Conservation (phyloP, 345 rosid genomes). For the Arabidopsis arenosa region DNA sequence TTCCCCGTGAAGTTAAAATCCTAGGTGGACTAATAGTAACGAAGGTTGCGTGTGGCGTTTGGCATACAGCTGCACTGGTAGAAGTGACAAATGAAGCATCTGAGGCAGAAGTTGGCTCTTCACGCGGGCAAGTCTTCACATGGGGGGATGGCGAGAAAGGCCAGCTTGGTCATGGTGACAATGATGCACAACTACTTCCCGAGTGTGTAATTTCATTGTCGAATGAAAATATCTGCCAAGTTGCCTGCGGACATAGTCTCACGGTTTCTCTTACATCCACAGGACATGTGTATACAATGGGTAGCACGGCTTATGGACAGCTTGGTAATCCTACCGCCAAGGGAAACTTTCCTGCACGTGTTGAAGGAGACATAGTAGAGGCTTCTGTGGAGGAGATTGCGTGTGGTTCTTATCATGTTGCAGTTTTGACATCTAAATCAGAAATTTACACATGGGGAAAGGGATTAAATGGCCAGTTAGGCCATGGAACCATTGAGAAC, state of each 20-base stretch:
- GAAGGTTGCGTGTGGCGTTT: slow-evolving; percentile 84
- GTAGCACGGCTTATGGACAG: slow-evolving; percentile 74
- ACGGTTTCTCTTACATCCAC: slow-evolving; percentile 70
- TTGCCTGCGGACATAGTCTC: slow-evolving; percentile 74
- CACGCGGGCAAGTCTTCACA: slow-evolving; percentile 65
- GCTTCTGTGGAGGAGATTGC: slow-evolving; percentile 68
- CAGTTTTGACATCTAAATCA: slow-evolving; percentile 65
- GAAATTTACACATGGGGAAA: slow-evolving; percentile 91
- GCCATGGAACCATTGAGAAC: slow-evolving; percentile 75
- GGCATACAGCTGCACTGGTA: slow-evolving; percentile 93
- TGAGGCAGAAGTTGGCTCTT: slow-evolving; percentile 51
- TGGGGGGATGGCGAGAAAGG: slow-evolving; percentile 90
- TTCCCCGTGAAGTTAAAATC: slow-evolving; percentile 81
- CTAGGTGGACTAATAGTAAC: slow-evolving; percentile 59
- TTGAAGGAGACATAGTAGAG: slow-evolving; percentile 61
- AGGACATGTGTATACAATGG: slow-evolving; percentile 87
- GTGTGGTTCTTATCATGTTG: slow-evolving; percentile 86
- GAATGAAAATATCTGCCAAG: slow-evolving; percentile 59
- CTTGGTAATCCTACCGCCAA: slow-evolving; percentile 67
- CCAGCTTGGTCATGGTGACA: slow-evolving; percentile 81
- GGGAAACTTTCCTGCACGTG: slow-evolving; percentile 61
- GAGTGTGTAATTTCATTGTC: slow-evolving; percentile 54
- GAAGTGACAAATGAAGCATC: slow-evolving; percentile 55
- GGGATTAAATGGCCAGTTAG: slow-evolving; percentile 82
- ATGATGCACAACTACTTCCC: slow-evolving; percentile 64